phyloP scores from a whole-genome alignment of 176 grass and related monocot genomes.

The Triticum aestivum region IWGSC_CS_RefSeq_v2.1 NC_057800.1:489725969-489726468 shows the following conservation, averaged over 20 bases:
- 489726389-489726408: background rate
- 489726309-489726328: background rate
- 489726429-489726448: conserved; percentile 7
- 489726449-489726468: conserved; percentile 34
- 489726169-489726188: conserved; percentile 20
- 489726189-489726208: background rate
- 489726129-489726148: conserved; percentile 12
- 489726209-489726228: conserved; percentile 24
- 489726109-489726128: background rate
- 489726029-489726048: background rate
- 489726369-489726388: conserved; percentile 17
- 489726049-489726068: conserved; percentile 11
- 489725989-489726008: background rate
- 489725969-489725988: background rate
- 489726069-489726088: background rate
- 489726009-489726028: background rate
- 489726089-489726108: background rate
- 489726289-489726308: too few species aligned
- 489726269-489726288: background rate
- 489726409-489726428: background rate
- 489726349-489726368: background rate
- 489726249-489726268: background rate
- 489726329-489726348: conserved; percentile 36
- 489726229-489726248: background rate
- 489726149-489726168: conserved; percentile 21